Conservation (phyloP, 1,284 basidiomycete genomes). For the Stygiomarasmius scandens region DNA sequence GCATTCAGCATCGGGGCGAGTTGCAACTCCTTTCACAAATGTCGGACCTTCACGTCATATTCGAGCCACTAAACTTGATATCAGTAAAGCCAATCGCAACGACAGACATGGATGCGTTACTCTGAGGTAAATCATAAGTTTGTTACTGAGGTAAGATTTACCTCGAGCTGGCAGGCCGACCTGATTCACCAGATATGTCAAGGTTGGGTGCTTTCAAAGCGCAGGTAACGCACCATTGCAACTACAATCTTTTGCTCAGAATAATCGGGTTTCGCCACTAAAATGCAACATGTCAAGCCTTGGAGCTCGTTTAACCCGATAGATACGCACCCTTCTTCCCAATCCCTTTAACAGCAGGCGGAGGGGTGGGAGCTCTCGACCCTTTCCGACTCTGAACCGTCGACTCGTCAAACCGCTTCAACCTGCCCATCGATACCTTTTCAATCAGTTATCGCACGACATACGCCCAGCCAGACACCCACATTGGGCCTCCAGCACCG, state of each 20-base stretch:
- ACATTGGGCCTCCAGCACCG: constrained; percentile 51
- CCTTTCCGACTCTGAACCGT: constrained; percentile 64
- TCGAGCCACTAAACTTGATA: constrained; percentile 83
- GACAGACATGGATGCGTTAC: constrained; percentile 36
- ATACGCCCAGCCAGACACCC: constrained; percentile 14
- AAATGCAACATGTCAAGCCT: constrained; percentile 1
- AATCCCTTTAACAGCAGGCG: constrained; percentile 78
- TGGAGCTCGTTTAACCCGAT: not conserved
- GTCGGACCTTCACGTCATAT: constrained; percentile 87
- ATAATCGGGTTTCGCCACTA: constrained; percentile 96
- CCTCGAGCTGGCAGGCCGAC: constrained; percentile 83
- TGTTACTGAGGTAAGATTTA: constrained; percentile 86
- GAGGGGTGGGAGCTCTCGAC: constrained; percentile 74
- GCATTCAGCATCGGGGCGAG: not conserved
- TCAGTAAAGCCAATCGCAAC: constrained; percentile 14
- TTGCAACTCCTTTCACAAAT: not conserved
- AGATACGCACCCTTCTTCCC: constrained; percentile 69
- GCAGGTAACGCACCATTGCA: constrained; percentile 74
- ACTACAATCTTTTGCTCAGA: constrained; percentile 98
- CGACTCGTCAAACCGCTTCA: constrained; percentile 81
- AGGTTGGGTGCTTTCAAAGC: not conserved
- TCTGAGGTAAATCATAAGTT: constrained; percentile 80
- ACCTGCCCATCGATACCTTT: constrained; percentile 41
- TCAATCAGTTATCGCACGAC: not conserved
- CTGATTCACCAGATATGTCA: constrained; percentile 41